Percentiles rank a stretch among this genome's conserved stretches.
Conservation (phyloP, 108 stramenopile species). For the Schizochytrium sp. region DNA sequence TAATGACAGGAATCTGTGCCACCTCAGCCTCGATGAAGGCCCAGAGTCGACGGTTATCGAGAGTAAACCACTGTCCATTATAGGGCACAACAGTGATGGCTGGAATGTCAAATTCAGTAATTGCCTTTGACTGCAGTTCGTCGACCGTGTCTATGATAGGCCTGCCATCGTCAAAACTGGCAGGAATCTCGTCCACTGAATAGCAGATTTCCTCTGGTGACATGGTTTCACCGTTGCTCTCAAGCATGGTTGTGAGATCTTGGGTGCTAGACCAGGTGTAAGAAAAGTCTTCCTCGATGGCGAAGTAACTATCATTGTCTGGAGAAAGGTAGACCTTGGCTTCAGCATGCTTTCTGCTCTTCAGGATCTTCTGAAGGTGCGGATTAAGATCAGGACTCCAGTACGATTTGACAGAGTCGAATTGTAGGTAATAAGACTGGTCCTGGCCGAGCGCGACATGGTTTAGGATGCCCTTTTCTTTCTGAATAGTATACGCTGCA, state of each 20-base stretch:
- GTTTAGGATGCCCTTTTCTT: not conserved
- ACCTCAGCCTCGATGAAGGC: not conserved
- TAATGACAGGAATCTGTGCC: not conserved
- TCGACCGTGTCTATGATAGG: not conserved
- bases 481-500: not conserved
- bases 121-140: not conserved
- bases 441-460: not conserved
- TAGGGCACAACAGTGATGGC: not conserved
- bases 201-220: not conserved
- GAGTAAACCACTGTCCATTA: not conserved
- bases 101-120: not conserved
- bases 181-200: not conserved
- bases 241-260: not conserved
- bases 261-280: not conserved
- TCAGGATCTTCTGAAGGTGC: not conserved
- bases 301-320: not conserved
- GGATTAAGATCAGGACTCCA: not conserved
- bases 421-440: not conserved
- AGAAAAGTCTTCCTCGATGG: not conserved
- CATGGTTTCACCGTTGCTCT: not conserved
- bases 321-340: not conserved
- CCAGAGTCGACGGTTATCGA: slow-evolving; percentile 27
- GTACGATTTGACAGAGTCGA: not conserved
- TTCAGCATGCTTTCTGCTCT: not conserved
- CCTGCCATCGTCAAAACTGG: not conserved